Evolutionary conservation across 768 basidiomycete genomes (phyloP), one percentile per base, ranked within the genome.

Genomic region (Tricholoma saponaceum): DNA sequence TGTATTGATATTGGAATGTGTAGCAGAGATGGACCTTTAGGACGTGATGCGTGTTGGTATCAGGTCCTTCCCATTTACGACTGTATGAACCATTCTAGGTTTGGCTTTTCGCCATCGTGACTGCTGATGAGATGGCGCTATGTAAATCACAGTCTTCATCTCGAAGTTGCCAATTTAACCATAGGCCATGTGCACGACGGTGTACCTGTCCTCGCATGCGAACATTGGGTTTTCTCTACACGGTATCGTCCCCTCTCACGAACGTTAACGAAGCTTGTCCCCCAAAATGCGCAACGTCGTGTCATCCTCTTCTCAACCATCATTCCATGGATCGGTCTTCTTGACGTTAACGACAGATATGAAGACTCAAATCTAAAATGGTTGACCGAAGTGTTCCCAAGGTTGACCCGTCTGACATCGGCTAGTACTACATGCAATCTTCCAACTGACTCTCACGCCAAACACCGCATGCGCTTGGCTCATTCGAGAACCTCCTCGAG

Each of bases 161-260:
- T 33, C 16, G 66, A 69, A 51, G 51, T 67, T 25, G 35, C 60
- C 41, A 66, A 69, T 26, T 16, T 57, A 5, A 55, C 66, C 44
- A 55, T 67, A 32, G 62, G 63, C 25, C 60, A 63, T 30, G 43
- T 63, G 13, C 58, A 55, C 28, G 58, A 58, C 26, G 59, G 65
- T 46, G 23, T 4, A 9, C 4, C 14, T 14, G 49, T 61, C 12
- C 65, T 67, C 12, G 53, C 57, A 8, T 69, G 63, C 60, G 59
- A 57, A 30, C 49, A 57, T 5, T 69, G 66, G 66, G 46, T 63
- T 22, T 59, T 56, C 12, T 33, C 63, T 16, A 43, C 59, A 43
- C 52, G 65, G 30, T 57, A 62, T 32, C 64, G 64, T 22, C 62
- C 67, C 41, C 66, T 69, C 54, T 58, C 59, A 13, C 43, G 54